Conservation (phyloP, 352 stramenopile species). For the Globisporangium viniferum region DNA sequence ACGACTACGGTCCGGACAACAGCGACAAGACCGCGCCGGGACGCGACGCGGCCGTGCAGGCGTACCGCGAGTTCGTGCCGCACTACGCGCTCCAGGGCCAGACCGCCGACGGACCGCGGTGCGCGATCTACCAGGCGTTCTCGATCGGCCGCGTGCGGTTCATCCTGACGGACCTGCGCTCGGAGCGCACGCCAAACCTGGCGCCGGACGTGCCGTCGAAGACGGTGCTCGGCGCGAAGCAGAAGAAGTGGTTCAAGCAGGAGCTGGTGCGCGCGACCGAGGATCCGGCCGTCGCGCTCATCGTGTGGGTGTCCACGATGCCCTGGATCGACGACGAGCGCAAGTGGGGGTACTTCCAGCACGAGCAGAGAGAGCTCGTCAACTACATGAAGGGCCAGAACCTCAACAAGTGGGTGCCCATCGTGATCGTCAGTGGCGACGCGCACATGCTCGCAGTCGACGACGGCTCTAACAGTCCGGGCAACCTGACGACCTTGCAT, state of each 20-base stretch:
- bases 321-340: constrained; percentile 83
- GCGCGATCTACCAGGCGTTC: constrained; percentile 75
- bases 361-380: constrained; percentile 79
- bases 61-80: constrained; percentile 80
- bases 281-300: constrained; percentile 54
- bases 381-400: constrained; percentile 64
- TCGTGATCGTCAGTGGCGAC: constrained; percentile 85
- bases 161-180: constrained; percentile 80
- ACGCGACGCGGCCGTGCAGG: constrained; percentile 65
- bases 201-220: constrained; percentile 68
- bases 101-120: constrained; percentile 19
- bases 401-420: constrained; percentile 63
- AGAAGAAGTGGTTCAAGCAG: constrained; percentile 87
- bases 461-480: constrained; percentile 67
- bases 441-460: constrained; percentile 89
- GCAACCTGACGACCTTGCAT: constrained; percentile 77
- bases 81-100: constrained; percentile 51
- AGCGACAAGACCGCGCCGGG: constrained; percentile 75
- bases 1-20: constrained; percentile 89
- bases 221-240: constrained; percentile 75
- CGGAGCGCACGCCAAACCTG: constrained; percentile 65
- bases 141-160: constrained; percentile 84
- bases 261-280: constrained; percentile 63
- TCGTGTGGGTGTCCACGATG: constrained; percentile 88
- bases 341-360: constrained; percentile 84